Conservation (phyloP, 345 rosid genomes). For the Syzygium aromaticum region DNA sequence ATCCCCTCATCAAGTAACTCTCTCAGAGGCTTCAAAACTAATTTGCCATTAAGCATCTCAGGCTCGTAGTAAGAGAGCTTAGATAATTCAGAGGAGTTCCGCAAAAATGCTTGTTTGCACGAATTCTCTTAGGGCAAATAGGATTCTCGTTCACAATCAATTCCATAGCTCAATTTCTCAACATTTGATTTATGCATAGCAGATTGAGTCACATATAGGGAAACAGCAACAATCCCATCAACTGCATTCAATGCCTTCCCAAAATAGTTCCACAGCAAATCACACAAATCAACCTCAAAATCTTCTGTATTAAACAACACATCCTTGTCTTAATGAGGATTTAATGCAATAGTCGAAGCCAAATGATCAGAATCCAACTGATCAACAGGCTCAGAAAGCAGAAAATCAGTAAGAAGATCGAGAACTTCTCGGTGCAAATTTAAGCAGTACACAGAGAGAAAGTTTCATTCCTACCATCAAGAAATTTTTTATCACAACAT, state of each 20-base stretch:
- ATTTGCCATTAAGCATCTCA: not conserved
- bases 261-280: not conserved
- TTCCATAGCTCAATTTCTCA: not conserved
- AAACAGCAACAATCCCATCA: not conserved
- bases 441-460: not conserved
- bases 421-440: not conserved
- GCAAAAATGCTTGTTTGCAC: not conserved
- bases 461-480: not conserved
- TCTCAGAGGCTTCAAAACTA: not conserved
- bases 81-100: not conserved
- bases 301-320: not conserved
- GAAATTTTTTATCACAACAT: not conserved
- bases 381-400: not conserved
- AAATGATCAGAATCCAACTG: not conserved
- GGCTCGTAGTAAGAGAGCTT: not conserved
- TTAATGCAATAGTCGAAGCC: not conserved
- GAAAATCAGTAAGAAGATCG: not conserved
- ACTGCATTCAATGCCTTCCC: not conserved
- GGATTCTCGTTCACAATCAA: not conserved
- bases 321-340: not conserved
- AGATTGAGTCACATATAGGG: not conserved
- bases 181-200: not conserved
- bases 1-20: not conserved
- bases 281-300: not conserved
- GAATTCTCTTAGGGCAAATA: not conserved